Evolutionary conservation across 176 grass and related monocot genomes (phyloP), one percentile per base, ranked within the genome.

Genomic region (Oryza officinalis): DNA sequence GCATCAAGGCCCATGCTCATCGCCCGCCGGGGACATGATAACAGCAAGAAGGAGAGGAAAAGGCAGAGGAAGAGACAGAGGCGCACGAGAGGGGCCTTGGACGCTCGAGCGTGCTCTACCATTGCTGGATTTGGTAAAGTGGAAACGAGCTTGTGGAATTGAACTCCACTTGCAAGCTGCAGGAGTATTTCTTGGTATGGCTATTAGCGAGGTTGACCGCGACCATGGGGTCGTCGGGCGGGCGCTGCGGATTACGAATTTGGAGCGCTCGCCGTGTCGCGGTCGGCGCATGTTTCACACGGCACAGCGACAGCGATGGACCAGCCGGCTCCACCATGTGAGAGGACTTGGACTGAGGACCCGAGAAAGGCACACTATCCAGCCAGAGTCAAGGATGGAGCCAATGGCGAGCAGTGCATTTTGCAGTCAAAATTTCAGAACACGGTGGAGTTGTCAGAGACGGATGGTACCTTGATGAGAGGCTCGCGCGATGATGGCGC

Each of bases 1-100:
- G 75, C 70, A 2, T 84, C 27, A 60, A 91, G 67, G 18, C 26
- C 80, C 75, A 60, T 60, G 64, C 78, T 88, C 38, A 20, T 78
- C 43, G 61, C 82, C 71, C 6, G 54, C 5, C 28, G 82, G 13
- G 9, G 63, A 65, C 79, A 81, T 50, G 44, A 72, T 11, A 52
- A 43, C 22, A 84, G 26, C 2, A 80, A 26, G 35, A 37, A 6
- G 6, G 35, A 7, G 54, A 74, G 33, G 49, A 17, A 54, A 27
- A 88, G 7, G 37, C 67, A 83, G 44, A 88, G 26, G 47, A 41
- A 72, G 44, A 88, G 26, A 61, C 17, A 30, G 52, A 78, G 52
- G 78, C 44, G 23, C 2, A 18, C 2, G 18, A 71, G 71, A 64
- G 10, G 71, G 33, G 25, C 0, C 70, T 0, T 14, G 72, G 4